Percentiles rank a stretch among this genome's conserved stretches.
phyloP scores from a whole-genome alignment of 768 basidiomycete species.

The Tulasnella sp. region DNA sequence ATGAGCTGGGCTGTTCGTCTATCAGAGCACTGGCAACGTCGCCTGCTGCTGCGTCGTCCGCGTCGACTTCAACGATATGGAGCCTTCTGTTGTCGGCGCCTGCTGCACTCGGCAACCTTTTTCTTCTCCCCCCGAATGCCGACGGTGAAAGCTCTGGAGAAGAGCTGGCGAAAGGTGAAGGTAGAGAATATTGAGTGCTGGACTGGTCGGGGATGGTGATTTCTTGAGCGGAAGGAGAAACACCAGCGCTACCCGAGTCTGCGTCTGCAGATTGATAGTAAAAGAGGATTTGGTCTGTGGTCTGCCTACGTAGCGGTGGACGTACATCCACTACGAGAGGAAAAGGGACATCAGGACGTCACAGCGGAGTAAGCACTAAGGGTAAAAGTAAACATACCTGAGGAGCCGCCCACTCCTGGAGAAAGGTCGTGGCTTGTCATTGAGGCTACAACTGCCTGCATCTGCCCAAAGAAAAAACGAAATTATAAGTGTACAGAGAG shows the following conservation, averaged over 20 bases:
- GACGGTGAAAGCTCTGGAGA: slow-evolving; percentile 12
- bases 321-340: slow-evolving; percentile 3
- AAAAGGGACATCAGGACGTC: slow-evolving; percentile 15
- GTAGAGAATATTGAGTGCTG: slow-evolving; percentile 25
- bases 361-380: neutral
- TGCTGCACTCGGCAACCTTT: slow-evolving; percentile 6
- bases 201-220: slow-evolving; percentile 15
- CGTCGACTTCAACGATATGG: slow-evolving; percentile 29
- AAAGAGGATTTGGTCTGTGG: slow-evolving; percentile 33
- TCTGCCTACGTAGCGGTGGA: neutral
- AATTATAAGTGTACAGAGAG: slow-evolving; percentile 14
- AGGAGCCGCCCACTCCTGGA: neutral
- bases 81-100: slow-evolving; percentile 27
- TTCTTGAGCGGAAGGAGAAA: neutral
- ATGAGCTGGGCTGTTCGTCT: neutral
- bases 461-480: neutral
- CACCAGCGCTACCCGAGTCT: slow-evolving; percentile 1
- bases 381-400: neutral
- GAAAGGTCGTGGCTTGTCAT: slow-evolving; percentile 9
- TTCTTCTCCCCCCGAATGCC: neutral
- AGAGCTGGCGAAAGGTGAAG: neutral
- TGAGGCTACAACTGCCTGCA: neutral
- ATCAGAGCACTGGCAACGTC: neutral
- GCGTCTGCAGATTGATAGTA: slow-evolving; percentile 32
- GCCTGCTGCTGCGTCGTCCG: neutral